Percentiles rank a stretch among this genome's conserved stretches.
These are phyloP conservation scores for Penium margaritaceum DNA, from an alignment of 139 green algal species.

Conservation along the genomic window DNA sequence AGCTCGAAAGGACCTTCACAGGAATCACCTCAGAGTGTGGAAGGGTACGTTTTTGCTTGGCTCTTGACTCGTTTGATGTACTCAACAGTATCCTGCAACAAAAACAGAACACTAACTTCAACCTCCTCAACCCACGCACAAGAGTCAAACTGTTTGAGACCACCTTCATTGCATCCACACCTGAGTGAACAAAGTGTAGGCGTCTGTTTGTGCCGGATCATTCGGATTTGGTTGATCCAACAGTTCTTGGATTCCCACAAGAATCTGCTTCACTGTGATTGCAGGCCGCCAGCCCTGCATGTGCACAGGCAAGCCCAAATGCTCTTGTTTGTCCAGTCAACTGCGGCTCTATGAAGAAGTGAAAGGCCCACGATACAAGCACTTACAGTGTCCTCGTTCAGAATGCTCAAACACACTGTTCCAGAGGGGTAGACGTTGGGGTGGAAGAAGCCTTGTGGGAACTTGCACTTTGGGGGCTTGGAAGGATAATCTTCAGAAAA, in stretches of 20 bases:
- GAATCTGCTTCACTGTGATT: constrained; percentile 91
- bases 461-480: constrained; percentile 93
- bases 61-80: constrained; percentile 27
- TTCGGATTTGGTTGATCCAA: constrained; percentile 81
- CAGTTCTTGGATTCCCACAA: constrained; percentile 92
- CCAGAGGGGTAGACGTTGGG: constrained; percentile 91
- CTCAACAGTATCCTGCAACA: constrained; percentile 39
- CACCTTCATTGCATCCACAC: neutral
- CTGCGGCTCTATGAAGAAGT: neutral
- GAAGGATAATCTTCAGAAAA: constrained; percentile 90
- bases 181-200: constrained; percentile 50
- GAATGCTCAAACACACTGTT: constrained; percentile 87
- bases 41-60: constrained; percentile 38
- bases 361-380: neutral
- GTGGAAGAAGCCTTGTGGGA: constrained; percentile 77
- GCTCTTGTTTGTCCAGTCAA: neutral
- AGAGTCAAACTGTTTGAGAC: neutral
- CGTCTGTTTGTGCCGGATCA: constrained; percentile 79
- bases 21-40: constrained; percentile 10
- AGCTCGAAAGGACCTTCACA: too few species aligned
- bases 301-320: neutral
- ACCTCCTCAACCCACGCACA: neutral
- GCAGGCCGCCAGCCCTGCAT: constrained; percentile 64
- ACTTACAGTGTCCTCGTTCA: constrained; percentile 75
- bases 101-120: neutral